Evolutionary conservation across 177 flowering plant species (phyloP).

Genomic region (Vitis hybrid): DNA sequence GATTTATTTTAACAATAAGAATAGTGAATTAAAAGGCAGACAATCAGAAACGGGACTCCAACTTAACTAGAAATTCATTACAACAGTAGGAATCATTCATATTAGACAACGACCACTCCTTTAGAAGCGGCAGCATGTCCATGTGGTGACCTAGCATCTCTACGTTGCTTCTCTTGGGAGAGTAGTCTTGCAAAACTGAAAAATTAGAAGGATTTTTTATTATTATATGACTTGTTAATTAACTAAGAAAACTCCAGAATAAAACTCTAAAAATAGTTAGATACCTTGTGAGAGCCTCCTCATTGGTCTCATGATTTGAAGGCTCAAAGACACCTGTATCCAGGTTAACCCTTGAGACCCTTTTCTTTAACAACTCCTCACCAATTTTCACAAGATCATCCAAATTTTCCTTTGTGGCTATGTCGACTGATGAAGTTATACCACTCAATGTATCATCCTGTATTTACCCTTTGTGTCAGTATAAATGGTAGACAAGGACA

Average conservation of each 20-base stretch:
- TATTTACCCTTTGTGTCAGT: background rate
- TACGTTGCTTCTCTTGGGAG: conserved; percentile 39
- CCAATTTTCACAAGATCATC: conserved; percentile 25
- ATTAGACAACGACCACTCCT: too few relatives aligned
- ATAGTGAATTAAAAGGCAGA: too few relatives aligned
- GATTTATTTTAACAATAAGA: too few relatives aligned
- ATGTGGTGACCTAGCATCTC: conserved; percentile 31
- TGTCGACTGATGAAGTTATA: conserved; percentile 27
- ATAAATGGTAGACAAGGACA: background rate
- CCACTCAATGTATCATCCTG: conserved; percentile 55
- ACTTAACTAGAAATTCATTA: too few relatives aligned
- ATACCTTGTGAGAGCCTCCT: conserved; percentile 43
- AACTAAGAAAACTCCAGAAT: too few relatives aligned
- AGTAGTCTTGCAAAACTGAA: conserved; percentile 44
- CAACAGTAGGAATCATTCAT: too few relatives aligned
- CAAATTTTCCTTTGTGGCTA: conserved; percentile 32
- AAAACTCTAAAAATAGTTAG: background rate
- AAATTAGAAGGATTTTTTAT: background rate
- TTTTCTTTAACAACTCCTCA: conserved; percentile 28
- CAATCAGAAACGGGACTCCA: too few relatives aligned
- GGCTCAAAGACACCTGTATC: conserved; percentile 31
- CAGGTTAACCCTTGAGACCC: conserved; percentile 35
- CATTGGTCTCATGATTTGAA: conserved; percentile 28
- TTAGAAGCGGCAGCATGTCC: conserved; percentile 4
- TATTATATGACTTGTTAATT: too few relatives aligned